phyloP scores from a whole-genome alignment of 2,329 filamentous ascomycete species.

The Sclerotinia spermophila region DNA sequence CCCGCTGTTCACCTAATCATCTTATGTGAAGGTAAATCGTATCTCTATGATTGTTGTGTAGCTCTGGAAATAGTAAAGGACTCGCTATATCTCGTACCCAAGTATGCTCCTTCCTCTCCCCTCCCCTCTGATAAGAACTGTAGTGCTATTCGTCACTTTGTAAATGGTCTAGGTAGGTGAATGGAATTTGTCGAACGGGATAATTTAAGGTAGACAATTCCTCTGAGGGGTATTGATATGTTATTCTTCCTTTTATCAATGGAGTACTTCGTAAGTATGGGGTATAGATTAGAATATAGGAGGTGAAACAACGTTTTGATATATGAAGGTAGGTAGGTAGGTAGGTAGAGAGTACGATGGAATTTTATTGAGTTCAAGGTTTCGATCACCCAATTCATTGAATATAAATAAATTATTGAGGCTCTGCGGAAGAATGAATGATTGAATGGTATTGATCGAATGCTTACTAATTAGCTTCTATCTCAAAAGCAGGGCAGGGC shows the following conservation, averaged over 20 bases:
- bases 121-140: not conserved
- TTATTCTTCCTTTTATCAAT: not conserved
- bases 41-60: not conserved
- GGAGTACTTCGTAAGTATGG: no score
- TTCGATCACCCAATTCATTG: not conserved
- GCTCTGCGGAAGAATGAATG: not conserved
- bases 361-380: not conserved
- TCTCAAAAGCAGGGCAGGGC: not conserved
- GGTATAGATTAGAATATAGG: no score
- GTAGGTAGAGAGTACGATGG: not conserved
- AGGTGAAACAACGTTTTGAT: not conserved
- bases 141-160: not conserved
- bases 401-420: not conserved
- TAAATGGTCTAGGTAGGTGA: not conserved
- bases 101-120: not conserved
- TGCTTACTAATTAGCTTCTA: conserved; percentile 9
- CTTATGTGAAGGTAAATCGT: not conserved
- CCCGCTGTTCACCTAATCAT: not conserved
- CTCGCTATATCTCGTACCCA: not conserved
- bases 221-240: not conserved
- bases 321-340: not conserved
- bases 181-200: not conserved
- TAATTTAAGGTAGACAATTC: not conserved
- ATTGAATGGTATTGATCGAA: not conserved
- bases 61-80: not conserved